A percentile compares a stretch with the other conserved stretches of the same genome.
phyloP scores from a whole-genome alignment of 73 alveolate genomes.

The Paramecium pentaurelia region DNA sequence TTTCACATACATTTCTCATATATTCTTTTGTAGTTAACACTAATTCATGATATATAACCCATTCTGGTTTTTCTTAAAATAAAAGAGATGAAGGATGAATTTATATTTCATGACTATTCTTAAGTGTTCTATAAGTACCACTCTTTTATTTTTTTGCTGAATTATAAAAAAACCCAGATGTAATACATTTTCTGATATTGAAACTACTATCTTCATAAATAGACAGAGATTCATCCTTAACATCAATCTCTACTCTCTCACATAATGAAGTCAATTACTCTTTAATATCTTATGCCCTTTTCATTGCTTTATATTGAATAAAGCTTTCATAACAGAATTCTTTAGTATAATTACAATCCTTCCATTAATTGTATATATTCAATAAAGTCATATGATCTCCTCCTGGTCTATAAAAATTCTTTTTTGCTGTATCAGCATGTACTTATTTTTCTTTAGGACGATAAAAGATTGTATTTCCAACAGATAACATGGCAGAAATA shows the following conservation, averaged over 20 bases:
- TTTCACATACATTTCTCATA: conserved; percentile 95
- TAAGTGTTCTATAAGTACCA: conserved; percentile 97
- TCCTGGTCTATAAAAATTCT: conserved; percentile 94
- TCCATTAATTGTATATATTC: conserved; percentile 98
- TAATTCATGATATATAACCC: conserved; percentile 97
- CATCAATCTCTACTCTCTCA: conserved; percentile 93
- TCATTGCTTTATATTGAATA: conserved; percentile 95
- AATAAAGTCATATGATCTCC: conserved; percentile 99
- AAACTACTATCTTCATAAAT: conserved; percentile 36
- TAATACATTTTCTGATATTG: conserved; percentile 59
- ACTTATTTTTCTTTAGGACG: conserved; percentile 89
- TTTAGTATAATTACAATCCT: conserved; percentile 91
- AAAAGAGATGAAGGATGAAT: conserved; percentile 86
- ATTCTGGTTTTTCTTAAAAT: conserved; percentile 84
- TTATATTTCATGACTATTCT: conserved; percentile 89
- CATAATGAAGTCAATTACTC: conserved; percentile 95
- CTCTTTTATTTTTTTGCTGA: conserved; percentile 92
- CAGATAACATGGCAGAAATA: conserved; percentile 96
- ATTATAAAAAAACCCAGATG: conserved; percentile 98
- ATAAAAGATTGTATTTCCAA: conserved; percentile 96
- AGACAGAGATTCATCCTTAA: conserved; percentile 67
- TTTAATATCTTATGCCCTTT: conserved; percentile 98
- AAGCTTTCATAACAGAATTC: conserved; percentile 97
- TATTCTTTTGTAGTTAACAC: conserved; percentile 97
- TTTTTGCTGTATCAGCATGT: conserved; percentile 97